A percentile compares a stretch with the other conserved stretches of the same genome.
phyloP scores from a whole-genome alignment of 2,329 filamentous ascomycete species.

The Pestalotiopsis sp. region DNA sequence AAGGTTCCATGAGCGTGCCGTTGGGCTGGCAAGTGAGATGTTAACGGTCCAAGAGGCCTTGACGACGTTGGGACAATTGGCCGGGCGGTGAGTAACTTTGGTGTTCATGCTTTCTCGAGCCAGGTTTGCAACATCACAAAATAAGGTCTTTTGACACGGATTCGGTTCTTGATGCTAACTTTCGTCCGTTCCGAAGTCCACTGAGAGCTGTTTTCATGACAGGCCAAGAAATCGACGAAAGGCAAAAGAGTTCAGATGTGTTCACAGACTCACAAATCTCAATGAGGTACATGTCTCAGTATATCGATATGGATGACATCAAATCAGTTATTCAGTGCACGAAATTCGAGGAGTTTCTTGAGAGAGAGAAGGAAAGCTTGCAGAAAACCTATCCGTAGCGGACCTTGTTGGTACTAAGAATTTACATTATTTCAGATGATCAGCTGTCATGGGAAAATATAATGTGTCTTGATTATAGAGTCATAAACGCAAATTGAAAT shows the following conservation, averaged over 20 bases:
- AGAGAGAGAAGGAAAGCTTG: neutral
- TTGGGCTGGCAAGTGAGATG: constrained; percentile 42
- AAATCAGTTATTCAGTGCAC: neutral
- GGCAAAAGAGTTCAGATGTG: neutral
- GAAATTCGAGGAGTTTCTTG: neutral
- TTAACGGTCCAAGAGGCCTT: neutral
- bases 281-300: neutral
- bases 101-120: too few relatives aligned
- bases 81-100: too few relatives aligned
- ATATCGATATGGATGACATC: neutral
- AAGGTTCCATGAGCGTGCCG: constrained; percentile 40
- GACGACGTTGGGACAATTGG: neutral
- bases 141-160: too few relatives aligned
- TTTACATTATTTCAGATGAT: too few relatives aligned
- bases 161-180: too few relatives aligned
- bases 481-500: too few relatives aligned
- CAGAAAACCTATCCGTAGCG: too few relatives aligned
- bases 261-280: neutral
- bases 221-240: neutral
- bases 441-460: too few relatives aligned
- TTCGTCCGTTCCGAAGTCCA: neutral
- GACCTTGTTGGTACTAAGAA: too few relatives aligned
- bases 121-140: too few relatives aligned
- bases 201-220: neutral
- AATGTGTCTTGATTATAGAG: too few relatives aligned